These are phyloP conservation scores for Colletotrichum simmondsii DNA, from an alignment of 2,329 filamentous ascomycete species.

Conservation along the genomic window DNA sequence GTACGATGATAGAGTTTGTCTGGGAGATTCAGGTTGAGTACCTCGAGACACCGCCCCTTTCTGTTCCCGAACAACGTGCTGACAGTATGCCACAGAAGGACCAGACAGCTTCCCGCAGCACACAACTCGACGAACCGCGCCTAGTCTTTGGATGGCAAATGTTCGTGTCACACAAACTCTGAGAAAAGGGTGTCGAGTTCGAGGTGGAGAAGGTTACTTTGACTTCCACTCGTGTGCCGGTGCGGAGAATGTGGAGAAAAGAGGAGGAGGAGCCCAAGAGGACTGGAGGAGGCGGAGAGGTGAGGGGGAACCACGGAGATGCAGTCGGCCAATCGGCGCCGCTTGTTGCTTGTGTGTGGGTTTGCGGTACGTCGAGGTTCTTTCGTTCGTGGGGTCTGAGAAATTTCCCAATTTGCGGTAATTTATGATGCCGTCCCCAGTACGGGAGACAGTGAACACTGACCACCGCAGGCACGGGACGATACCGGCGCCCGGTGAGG, in stretches of 20 bases:
- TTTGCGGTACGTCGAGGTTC: too few relatives aligned
- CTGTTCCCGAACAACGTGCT: neutral
- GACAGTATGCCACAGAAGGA: too few relatives aligned
- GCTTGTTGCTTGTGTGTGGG: neutral
- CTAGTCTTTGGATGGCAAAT: neutral
- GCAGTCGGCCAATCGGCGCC: constrained; percentile 8
- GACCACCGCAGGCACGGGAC: neutral
- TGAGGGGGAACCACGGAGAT: constrained; percentile 6
- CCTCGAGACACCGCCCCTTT: neutral
- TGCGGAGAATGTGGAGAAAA: constrained; percentile 33
- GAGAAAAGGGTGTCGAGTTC: constrained; percentile 13
- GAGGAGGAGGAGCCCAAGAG: neutral
- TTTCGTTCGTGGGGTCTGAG: neutral
- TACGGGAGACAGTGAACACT: neutral
- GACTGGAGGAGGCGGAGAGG: constrained; percentile 21
- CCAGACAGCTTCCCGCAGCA: neutral
- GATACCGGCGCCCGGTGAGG: neutral
- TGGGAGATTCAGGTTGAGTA: neutral
- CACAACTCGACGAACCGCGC: neutral
- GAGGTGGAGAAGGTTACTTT: constrained; percentile 26
- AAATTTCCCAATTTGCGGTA: constrained; percentile 17
- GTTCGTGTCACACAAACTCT: constrained; percentile 19
- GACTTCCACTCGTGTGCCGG: constrained; percentile 15
- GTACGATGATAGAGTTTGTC: neutral
- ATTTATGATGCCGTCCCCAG: neutral